phyloP scores from a whole-genome alignment of 768 basidiomycete genomes.

The Dioszegia aurantiaca region DNA sequence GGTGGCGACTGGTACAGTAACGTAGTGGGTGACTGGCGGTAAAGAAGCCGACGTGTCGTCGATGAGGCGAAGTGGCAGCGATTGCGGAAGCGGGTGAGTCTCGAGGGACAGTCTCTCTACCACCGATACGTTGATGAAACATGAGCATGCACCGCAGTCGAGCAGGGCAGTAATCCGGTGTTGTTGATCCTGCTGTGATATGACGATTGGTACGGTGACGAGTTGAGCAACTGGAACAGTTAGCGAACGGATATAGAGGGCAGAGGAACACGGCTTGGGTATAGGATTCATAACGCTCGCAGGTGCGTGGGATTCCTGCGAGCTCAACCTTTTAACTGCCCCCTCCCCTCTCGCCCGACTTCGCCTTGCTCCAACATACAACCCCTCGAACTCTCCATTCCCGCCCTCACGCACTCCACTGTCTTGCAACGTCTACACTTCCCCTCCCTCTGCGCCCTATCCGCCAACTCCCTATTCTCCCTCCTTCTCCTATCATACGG shows the following conservation, averaged over 20 bases:
- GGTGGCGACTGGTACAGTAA: background rate
- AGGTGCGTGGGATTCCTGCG: background rate
- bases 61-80: background rate
- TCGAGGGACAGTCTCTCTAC: background rate
- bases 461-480: no score
- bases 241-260: background rate
- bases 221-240: slow-evolving; percentile 1
- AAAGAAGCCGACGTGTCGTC: background rate
- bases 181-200: background rate
- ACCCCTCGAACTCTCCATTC: no score
- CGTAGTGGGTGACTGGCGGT: background rate
- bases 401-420: no score
- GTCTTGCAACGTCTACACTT: no score
- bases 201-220: background rate
- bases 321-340: no score
- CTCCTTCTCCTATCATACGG: no score
- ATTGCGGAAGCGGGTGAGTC: background rate
- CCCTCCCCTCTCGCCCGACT: no score
- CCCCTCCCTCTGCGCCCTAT: no score
- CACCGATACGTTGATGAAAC: background rate
- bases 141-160: background rate
- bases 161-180: background rate
- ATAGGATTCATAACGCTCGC: background rate
- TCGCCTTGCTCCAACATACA: no score
- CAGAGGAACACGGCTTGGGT: background rate